phyloP scores from a whole-genome alignment of 139 green algal genomes.

The Chlamydomonas incerta region DNA sequence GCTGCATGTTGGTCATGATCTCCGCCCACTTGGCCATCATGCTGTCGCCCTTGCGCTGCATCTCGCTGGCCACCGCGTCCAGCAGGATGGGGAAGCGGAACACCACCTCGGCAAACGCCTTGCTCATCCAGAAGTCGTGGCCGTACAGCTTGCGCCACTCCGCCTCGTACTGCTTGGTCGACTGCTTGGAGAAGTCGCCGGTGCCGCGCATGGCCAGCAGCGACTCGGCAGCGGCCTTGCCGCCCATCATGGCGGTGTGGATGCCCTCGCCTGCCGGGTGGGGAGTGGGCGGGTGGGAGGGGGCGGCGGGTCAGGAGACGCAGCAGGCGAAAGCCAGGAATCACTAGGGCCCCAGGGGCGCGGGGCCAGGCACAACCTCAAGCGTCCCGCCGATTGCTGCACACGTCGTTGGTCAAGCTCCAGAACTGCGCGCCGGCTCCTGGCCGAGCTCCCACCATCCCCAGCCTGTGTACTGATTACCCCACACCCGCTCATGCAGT shows the following conservation, averaged over 20 bases:
- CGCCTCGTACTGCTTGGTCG: constrained; percentile 73
- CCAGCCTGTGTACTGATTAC: too few species aligned
- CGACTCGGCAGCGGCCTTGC: constrained; percentile 86
- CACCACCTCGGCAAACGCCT: constrained; percentile 62
- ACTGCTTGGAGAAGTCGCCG: constrained; percentile 78
- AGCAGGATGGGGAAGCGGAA: constrained; percentile 77
- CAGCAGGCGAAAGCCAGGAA: too few species aligned
- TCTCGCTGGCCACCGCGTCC: constrained; percentile 89
- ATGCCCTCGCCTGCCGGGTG: constrained; percentile 80
- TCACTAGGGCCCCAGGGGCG: too few species aligned
- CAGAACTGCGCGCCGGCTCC: too few species aligned
- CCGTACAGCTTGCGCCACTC: constrained; percentile 79
- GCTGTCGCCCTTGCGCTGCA: constrained; percentile 83
- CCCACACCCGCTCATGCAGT: too few species aligned
- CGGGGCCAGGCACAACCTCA: too few species aligned
- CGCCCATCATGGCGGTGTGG: constrained; percentile 95
- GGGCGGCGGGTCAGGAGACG: background rate
- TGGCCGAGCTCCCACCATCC: too few species aligned
- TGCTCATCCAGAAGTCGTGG: constrained; percentile 86
- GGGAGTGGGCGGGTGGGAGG: background rate
- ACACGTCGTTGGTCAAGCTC: too few species aligned
- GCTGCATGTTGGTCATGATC: constrained; percentile 93
- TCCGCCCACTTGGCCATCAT: constrained; percentile 88
- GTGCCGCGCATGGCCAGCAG: constrained; percentile 78
- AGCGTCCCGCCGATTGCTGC: too few species aligned